phyloP scores from a whole-genome alignment of 176 grass and related monocot species.

The Alloteropsis semialata region DNA sequence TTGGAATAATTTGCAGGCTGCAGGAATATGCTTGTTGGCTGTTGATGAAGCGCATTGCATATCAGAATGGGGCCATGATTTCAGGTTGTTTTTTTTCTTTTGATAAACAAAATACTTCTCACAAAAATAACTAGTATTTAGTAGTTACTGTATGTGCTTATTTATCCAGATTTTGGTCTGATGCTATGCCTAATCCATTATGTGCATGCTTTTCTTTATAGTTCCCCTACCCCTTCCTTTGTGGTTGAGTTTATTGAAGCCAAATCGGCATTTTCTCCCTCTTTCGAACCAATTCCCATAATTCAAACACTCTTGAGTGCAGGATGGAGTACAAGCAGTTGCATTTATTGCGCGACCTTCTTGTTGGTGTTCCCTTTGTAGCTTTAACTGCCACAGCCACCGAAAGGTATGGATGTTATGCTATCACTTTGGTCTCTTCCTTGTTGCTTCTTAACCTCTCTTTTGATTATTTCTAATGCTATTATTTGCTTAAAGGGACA shows the following conservation, averaged over 20 bases:
- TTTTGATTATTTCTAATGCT: conserved; percentile 10
- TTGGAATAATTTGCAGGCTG: conserved; percentile 76
- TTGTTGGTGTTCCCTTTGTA: conserved; percentile 80
- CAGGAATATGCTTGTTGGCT: conserved; percentile 79
- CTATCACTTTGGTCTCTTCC: not conserved
- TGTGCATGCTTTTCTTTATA: not conserved
- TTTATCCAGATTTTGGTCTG: not conserved
- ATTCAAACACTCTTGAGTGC: conserved; percentile 26
- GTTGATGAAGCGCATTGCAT: conserved; percentile 97
- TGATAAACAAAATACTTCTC: not conserved
- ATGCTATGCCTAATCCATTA: not conserved
- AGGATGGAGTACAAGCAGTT: conserved; percentile 86
- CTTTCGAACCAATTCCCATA: not conserved
- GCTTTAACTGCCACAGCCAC: conserved; percentile 96
- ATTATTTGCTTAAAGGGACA: not conserved
- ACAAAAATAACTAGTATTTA: not conserved
- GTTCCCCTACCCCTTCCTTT: not conserved
- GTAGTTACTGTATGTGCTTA: not conserved
- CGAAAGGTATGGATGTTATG: conserved; percentile 53
- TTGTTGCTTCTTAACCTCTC: not conserved
- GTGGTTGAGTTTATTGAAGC: not conserved
- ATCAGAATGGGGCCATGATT: conserved; percentile 99
- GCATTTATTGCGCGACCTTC: conserved; percentile 63
- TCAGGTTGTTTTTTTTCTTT: conserved; percentile 58
- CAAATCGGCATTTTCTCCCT: not conserved